Conservation (phyloP, 768 basidiomycete genomes). For the Paxillus rubicundulus region DNA sequence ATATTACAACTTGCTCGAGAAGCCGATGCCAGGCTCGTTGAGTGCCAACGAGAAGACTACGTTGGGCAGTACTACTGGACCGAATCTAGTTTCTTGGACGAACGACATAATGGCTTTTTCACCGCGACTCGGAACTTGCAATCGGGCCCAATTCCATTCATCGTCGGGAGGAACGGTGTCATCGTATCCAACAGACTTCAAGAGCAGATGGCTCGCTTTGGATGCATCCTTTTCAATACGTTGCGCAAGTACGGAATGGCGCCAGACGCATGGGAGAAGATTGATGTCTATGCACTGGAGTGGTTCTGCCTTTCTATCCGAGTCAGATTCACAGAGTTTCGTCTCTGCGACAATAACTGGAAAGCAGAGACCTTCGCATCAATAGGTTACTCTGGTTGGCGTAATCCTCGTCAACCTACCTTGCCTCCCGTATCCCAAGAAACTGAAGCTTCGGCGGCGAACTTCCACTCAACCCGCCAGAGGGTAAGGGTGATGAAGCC, state of each 20-base stretch:
- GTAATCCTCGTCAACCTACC: neutral
- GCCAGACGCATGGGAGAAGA: constrained; percentile 1
- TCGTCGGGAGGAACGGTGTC: neutral
- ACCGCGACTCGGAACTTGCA: neutral
- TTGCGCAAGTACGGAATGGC: constrained; percentile 8
- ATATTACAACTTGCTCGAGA: constrained; percentile 1
- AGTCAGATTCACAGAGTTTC: constrained; percentile 1
- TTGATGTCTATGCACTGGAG: constrained; percentile 7
- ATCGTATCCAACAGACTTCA: constrained; percentile 1
- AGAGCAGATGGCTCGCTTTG: constrained; percentile 2
- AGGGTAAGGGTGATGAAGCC: neutral
- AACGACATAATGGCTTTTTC: neutral
- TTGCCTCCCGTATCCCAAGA: neutral
- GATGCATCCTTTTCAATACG: constrained; percentile 2
- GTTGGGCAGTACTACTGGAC: constrained; percentile 7
- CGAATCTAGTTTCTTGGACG: constrained; percentile 2
- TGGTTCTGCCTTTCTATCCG: constrained; percentile 7
- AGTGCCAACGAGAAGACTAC: neutral
- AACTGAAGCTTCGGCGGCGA: neutral
- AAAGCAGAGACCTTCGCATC: constrained; percentile 6
- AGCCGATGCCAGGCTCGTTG: neutral
- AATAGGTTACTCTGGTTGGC: neutral
- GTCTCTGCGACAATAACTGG: constrained; percentile 5
- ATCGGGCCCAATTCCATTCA: constrained; percentile 1
- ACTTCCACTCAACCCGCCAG: neutral